These are phyloP conservation scores for Hypoxylon cercidicola DNA, from an alignment of 495 filamentous ascomycete species.

Conservation along the genomic window DNA sequence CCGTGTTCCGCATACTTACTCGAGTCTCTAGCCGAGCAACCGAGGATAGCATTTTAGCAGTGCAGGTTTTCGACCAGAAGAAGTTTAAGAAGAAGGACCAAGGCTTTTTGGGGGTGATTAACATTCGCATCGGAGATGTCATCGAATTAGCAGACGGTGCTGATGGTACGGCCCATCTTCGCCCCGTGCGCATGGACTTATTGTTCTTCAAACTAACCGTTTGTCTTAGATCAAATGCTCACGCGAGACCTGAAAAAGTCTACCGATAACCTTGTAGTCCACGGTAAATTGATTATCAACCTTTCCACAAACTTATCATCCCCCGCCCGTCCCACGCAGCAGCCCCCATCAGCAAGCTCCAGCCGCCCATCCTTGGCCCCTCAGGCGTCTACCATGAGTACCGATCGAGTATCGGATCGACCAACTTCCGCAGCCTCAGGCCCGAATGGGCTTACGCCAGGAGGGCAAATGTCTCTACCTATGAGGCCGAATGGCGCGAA, in stretches of 20 bases:
- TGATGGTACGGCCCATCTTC: slow-evolving; percentile 74
- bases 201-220: slow-evolving; percentile 20
- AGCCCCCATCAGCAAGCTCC: slow-evolving; percentile 47
- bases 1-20: slow-evolving; percentile 39
- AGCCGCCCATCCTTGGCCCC: slow-evolving; percentile 56
- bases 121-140: slow-evolving; percentile 91
- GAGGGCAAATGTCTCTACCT: slow-evolving; percentile 46
- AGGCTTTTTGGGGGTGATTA: slow-evolving; percentile 97
- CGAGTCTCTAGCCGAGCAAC: slow-evolving; percentile 72
- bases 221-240: slow-evolving; percentile 81
- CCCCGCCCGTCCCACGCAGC: slow-evolving; percentile 47
- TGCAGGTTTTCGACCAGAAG: slow-evolving; percentile 99
- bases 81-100: slow-evolving; percentile 99
- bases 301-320: slow-evolving; percentile 83
- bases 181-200: background rate
- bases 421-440: slow-evolving; percentile 59
- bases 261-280: slow-evolving; percentile 95
- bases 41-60: slow-evolving; percentile 94
- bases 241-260: slow-evolving; percentile 98
- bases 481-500: slow-evolving; percentile 53
- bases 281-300: slow-evolving; percentile 96
- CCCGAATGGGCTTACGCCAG: slow-evolving; percentile 50
- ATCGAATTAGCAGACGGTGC: slow-evolving; percentile 89
- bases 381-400: slow-evolving; percentile 50
- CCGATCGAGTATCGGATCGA: slow-evolving; percentile 47